Conservation (phyloP, 1,284 basidiomycete genomes). For the Ustilago shanxiensis region DNA sequence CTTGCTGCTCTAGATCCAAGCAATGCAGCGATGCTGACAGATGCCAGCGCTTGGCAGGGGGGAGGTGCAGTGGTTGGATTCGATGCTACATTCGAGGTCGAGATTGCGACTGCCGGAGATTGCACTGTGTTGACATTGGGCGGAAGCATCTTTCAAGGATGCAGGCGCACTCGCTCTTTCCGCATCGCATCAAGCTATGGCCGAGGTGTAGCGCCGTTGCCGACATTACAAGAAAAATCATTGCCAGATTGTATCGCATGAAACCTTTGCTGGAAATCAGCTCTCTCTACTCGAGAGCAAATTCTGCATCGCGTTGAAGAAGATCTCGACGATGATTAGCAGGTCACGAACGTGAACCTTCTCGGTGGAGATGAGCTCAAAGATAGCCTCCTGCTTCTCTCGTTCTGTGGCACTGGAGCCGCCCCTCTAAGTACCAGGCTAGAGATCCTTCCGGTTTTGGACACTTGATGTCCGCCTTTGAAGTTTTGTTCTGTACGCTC, state of each 20-base stretch:
- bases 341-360: slow-evolving; percentile 96
- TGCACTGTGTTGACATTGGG: background rate
- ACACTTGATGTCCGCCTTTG: no score
- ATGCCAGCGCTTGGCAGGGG: slow-evolving; percentile 7
- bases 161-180: slow-evolving; percentile 39
- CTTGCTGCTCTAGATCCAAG: slow-evolving; percentile 22
- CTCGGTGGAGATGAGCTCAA: slow-evolving; percentile 98
- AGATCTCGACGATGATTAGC: slow-evolving; percentile 77
- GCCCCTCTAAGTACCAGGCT: no score
- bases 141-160: slow-evolving; percentile 35
- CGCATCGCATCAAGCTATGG: slow-evolving; percentile 39
- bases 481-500: no score
- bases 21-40: slow-evolving; percentile 34
- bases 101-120: background rate
- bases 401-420: no score
- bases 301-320: slow-evolving; percentile 81
- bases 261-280: slow-evolving; percentile 22
- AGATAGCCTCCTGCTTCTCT: slow-evolving; percentile 97
- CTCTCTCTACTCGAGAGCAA: no score
- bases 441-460: no score
- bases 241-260: slow-evolving; percentile 6
- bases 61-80: background rate
- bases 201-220: slow-evolving; percentile 33
- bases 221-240: slow-evolving; percentile 8
- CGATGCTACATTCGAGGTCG: background rate